Evolutionary conservation across 148 eudicot genomes (phyloP).

Genomic region (Selenicereus undatus): DNA sequence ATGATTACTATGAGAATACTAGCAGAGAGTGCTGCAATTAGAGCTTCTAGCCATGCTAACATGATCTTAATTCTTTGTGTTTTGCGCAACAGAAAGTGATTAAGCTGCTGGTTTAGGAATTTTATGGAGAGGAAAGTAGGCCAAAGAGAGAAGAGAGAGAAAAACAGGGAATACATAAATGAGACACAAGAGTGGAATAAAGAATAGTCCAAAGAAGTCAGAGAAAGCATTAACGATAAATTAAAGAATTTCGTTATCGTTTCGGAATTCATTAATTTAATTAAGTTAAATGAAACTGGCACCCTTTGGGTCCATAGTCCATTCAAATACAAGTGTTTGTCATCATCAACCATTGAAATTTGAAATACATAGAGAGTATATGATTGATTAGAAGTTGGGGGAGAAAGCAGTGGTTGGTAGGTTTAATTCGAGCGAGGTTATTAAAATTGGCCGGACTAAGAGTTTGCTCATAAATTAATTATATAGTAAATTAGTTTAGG

Average conservation of each 20-base stretch:
- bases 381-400: background rate
- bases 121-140: background rate
- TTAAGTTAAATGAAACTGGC: background rate
- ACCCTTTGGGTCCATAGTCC: background rate
- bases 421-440: no score
- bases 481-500: no score
- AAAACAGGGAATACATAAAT: background rate
- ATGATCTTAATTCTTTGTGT: conserved; percentile 17
- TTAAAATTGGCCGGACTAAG: no score
- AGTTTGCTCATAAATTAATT: no score
- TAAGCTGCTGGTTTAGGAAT: background rate
- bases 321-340: background rate
- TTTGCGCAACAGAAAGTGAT: background rate
- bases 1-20: conserved; percentile 15
- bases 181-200: conserved; percentile 25
- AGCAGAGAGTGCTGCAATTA: conserved; percentile 22
- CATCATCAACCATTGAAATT: background rate
- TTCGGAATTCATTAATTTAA: background rate
- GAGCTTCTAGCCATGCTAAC: conserved; percentile 30
- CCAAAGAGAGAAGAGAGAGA: background rate
- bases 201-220: conserved; percentile 36
- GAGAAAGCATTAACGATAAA: background rate
- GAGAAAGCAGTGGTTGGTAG: background rate
- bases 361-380: background rate
- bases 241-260: background rate